Evolutionary conservation across 306 rosid genomes (phyloP).

Genomic region (Vigna unguiculata): DNA sequence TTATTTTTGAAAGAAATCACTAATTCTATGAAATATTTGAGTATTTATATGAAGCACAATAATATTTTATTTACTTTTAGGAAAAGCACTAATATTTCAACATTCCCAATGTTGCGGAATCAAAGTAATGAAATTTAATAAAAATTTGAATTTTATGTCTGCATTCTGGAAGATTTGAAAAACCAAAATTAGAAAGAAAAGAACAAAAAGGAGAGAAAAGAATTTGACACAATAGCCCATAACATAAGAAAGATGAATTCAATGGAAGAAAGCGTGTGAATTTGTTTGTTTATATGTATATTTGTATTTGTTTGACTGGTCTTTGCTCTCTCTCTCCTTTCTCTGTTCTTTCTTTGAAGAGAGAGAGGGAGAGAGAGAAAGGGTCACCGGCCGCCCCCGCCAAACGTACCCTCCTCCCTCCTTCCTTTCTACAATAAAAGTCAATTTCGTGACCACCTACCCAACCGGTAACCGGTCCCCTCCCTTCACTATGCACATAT

Average conservation of each 20-base stretch:
- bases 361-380: slow-evolving; percentile 24
- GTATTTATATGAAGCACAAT: too few species aligned
- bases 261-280: slow-evolving; percentile 36
- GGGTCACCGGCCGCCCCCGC: slow-evolving; percentile 51
- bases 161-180: slow-evolving; percentile 37
- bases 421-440: slow-evolving; percentile 15
- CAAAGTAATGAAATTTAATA: background rate
- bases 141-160: background rate
- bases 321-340: slow-evolving; percentile 24
- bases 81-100: too few species aligned
- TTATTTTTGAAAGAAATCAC: too few species aligned
- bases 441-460: slow-evolving; percentile 26
- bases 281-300: background rate
- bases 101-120: too few species aligned
- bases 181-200: slow-evolving; percentile 26
- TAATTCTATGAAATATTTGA: too few species aligned
- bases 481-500: slow-evolving; percentile 1
- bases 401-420: slow-evolving; percentile 33
- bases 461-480: slow-evolving; percentile 44
- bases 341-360: slow-evolving; percentile 2
- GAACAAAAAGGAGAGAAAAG: background rate
- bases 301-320: slow-evolving; percentile 34
- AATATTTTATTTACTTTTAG: too few species aligned
- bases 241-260: slow-evolving; percentile 1
- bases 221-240: background rate